These are phyloP conservation scores for Hysterangium stoloniferum DNA, from an alignment of 768 basidiomycete genomes.

Conservation along the genomic window DNA sequence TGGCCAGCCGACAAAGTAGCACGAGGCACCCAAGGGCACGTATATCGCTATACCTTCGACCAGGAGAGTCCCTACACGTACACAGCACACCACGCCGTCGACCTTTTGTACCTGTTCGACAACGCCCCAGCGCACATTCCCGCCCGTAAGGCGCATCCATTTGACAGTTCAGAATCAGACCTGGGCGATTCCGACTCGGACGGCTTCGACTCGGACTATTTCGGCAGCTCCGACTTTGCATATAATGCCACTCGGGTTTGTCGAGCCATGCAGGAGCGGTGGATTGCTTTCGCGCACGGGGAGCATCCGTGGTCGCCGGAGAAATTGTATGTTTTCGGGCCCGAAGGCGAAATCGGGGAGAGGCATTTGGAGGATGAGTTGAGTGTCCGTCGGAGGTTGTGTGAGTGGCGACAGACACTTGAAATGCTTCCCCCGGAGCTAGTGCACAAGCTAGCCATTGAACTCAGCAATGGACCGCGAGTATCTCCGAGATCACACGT, in stretches of 20 bases:
- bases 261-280: slow-evolving; percentile 63
- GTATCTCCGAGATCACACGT: too few species aligned
- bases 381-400: slow-evolving; percentile 50
- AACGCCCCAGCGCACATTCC: slow-evolving; percentile 26
- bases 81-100: slow-evolving; percentile 61
- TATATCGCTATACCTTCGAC: slow-evolving; percentile 78
- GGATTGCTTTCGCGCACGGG: slow-evolving; percentile 70
- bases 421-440: slow-evolving; percentile 38
- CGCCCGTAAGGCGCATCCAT: background rate
- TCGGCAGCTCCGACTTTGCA: slow-evolving; percentile 57
- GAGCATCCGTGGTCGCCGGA: slow-evolving; percentile 27
- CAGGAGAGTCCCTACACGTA: slow-evolving; percentile 65
- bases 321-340: slow-evolving; percentile 73
- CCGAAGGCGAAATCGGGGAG: slow-evolving; percentile 76
- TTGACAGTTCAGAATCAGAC: slow-evolving; percentile 14
- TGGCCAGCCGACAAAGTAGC: slow-evolving; percentile 70
- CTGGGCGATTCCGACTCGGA: slow-evolving; percentile 22
- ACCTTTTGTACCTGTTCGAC: slow-evolving; percentile 74
- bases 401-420: slow-evolving; percentile 56
- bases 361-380: slow-evolving; percentile 52
- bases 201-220: slow-evolving; percentile 41
- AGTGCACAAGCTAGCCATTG: background rate
- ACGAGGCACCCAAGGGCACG: slow-evolving; percentile 39
- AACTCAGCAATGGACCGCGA: too few species aligned
- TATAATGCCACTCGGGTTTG: slow-evolving; percentile 49